Evolutionary conservation across 805 yeast species (phyloP).

Genomic region (Yarrowia hollandica): DNA sequence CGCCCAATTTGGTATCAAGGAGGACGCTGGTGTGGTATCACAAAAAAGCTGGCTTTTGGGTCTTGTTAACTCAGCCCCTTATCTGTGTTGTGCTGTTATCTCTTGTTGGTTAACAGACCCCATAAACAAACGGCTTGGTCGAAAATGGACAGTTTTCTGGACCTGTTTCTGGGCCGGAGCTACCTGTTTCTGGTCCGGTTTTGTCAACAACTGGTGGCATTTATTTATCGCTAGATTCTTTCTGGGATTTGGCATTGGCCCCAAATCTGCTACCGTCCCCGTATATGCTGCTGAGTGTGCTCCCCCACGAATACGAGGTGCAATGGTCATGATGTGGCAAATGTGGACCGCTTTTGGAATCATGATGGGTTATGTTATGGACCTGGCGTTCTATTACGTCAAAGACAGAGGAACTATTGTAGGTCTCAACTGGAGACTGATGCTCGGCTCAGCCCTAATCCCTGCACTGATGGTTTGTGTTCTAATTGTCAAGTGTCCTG

Average conservation of each 20-base stretch:
- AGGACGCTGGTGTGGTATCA: conserved; percentile 35
- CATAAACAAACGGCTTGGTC: conserved; percentile 54
- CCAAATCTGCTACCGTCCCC: conserved; percentile 67
- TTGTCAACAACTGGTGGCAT: conserved; percentile 60
- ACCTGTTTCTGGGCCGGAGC: conserved; percentile 57
- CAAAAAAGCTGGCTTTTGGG: conserved; percentile 50
- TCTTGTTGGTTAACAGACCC: conserved; percentile 59
- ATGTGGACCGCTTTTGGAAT: conserved; percentile 73
- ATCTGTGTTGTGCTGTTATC: conserved; percentile 56
- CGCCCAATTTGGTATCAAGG: conserved; percentile 33
- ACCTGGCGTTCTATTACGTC: conserved; percentile 49
- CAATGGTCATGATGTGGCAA: conserved; percentile 71
- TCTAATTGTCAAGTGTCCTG: conserved; percentile 61
- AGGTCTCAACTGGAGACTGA: conserved; percentile 54
- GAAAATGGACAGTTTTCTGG: conserved; percentile 60
- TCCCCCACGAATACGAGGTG: conserved; percentile 61
- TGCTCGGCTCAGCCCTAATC: conserved; percentile 64
- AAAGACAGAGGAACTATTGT: conserved; percentile 18
- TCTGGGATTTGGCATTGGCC: conserved; percentile 68
- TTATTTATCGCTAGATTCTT: conserved; percentile 59
- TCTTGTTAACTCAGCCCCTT: conserved; percentile 64
- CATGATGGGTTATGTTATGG: conserved; percentile 62
- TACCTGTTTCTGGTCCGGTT: conserved; percentile 66
- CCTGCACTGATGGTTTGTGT: conserved; percentile 56
- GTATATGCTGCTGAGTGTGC: conserved; percentile 64